A percentile compares a stretch with the other conserved stretches of the same genome.
phyloP scores from a whole-genome alignment of 2,329 filamentous ascomycete species.

The Aspergillus aculeatus region DNA sequence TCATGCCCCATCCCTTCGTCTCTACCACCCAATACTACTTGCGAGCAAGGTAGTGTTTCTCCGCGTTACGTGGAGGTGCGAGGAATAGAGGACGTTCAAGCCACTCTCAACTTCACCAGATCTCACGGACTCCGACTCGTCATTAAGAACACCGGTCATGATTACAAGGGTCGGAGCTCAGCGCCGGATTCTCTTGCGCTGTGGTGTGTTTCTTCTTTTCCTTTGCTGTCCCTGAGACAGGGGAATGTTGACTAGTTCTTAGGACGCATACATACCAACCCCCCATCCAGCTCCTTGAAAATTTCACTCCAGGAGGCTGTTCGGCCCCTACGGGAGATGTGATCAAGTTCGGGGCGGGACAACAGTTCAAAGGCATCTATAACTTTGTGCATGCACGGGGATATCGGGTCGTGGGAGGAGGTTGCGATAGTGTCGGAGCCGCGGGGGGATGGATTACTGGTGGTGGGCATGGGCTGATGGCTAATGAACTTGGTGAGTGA shows the following conservation, averaged over 20 bases:
- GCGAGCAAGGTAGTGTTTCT: conserved; percentile 13
- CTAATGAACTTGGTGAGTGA: conserved; percentile 16
- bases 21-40: neutral
- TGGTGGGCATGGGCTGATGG: conserved; percentile 17
- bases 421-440: conserved; percentile 13
- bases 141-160: conserved; percentile 17
- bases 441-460: conserved; percentile 19
- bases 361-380: conserved; percentile 20
- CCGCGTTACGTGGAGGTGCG: conserved; percentile 12
- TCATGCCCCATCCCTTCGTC: no score
- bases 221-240: neutral
- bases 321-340: conserved; percentile 7
- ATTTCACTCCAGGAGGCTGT: conserved; percentile 16
- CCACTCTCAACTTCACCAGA: conserved; percentile 5
- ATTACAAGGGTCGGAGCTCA: conserved; percentile 15
- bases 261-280: conserved; percentile 19
- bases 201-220: conserved; percentile 5
- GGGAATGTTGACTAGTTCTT: neutral
- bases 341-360: conserved; percentile 20
- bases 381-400: conserved; percentile 16
- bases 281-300: conserved; percentile 13
- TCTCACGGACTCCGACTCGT: conserved; percentile 9
- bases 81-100: conserved; percentile 12
- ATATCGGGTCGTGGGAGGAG: conserved; percentile 17
- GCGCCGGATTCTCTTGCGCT: conserved; percentile 12